Evolutionary conservation across 2,329 filamentous ascomycete species (phyloP).

Genomic region (Claviceps sorghi): DNA sequence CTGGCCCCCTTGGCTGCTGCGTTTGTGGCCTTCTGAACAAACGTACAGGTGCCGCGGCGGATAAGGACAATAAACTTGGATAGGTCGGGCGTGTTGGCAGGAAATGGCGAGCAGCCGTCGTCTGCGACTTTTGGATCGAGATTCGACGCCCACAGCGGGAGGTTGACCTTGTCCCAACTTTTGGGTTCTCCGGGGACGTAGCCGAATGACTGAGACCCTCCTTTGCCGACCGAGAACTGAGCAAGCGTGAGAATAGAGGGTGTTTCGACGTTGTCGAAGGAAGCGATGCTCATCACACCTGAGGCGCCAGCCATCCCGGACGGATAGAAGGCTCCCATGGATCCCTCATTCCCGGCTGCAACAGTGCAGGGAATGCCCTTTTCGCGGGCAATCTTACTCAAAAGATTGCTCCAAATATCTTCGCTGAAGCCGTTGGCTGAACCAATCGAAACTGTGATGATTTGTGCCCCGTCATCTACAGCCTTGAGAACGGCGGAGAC

Average conservation of each 20-base stretch:
- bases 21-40: neutral
- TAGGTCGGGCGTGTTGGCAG: conserved; percentile 36
- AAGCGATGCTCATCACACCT: conserved; percentile 7
- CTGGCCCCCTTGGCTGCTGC: conserved; percentile 32
- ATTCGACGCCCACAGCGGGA: conserved; percentile 27
- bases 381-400: conserved; percentile 25
- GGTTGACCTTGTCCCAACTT: conserved; percentile 20
- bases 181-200: conserved; percentile 25
- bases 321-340: conserved; percentile 6
- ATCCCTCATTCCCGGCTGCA: conserved; percentile 17
- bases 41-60: conserved; percentile 35
- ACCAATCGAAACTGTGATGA: conserved; percentile 15
- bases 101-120: conserved; percentile 34
- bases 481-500: conserved; percentile 40
- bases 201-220: conserved; percentile 15
- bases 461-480: conserved; percentile 30
- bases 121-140: conserved; percentile 28
- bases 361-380: conserved; percentile 10
- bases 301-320: conserved; percentile 6
- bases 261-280: conserved; percentile 10
- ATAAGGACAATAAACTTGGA: conserved; percentile 38
- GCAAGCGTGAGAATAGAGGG: conserved; percentile 2
- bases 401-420: conserved; percentile 27
- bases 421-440: conserved; percentile 13
- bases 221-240: neutral